Base-by-base conservation (phyloP, 2,329 filamentous ascomycete species). In the Fusarium armeniacum region DNA sequence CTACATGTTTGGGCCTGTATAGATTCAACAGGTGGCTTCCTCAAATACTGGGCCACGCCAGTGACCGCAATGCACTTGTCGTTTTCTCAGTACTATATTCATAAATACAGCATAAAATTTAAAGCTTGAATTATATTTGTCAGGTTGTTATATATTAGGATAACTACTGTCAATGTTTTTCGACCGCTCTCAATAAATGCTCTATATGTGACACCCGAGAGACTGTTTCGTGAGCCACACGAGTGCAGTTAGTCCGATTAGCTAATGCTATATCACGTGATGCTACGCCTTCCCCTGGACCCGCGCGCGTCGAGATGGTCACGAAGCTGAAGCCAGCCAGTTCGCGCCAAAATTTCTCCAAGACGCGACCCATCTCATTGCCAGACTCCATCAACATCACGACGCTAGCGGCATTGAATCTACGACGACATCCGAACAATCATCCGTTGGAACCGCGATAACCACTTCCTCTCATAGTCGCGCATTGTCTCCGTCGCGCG, bases 311-410 rank as follows among this genome's bases (percentile, higher is more conserved):
- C 51, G 35, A 61, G 57, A 66, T 71, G 46, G 58, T 68, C 58
- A 68, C 54, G 51, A 65, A 68, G 67, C n/a, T 52, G 59, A 65
- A 56, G 62, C 64, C 71, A 67, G 73, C 77, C 62, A 61, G 38
- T 65, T 65, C 78, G 78, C 79, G 77, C 79, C 78, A 79, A 80
- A 79, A 79, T 78, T 80, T 79, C 77, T 76, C 76, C 74, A 76
- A 75, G 63, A 78, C 77, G 76, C 76, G 73, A 73, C 71, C 66
- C 69, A 75, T 75, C 55, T 71, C 67, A 67, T 65, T 53, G 63
- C 35, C 45, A 63, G 56, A 70, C 70, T 74, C 70, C 67, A 75
- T 75, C 74, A 64, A 69, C 67, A 76, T 73, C 73, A 70, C 68
- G 56, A 71, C 66, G 56, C 71, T 69, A 71, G 58, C 56, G 65